Conservation (phyloP, 73 alveolate genomes). For the Diophrys sp. region DNA sequence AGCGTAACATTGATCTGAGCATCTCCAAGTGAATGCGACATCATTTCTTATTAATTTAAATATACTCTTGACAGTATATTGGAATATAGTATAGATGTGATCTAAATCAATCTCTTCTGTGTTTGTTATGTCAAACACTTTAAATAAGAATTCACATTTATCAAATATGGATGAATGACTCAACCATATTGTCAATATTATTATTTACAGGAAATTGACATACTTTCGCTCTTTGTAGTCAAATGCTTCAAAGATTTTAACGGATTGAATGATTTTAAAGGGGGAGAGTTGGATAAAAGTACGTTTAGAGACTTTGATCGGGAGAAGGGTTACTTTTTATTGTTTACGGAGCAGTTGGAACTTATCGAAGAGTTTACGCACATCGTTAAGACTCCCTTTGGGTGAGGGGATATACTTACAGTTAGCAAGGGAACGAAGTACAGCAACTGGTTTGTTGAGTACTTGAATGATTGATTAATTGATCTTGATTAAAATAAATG, state of each 20-base stretch:
- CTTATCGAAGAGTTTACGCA: not conserved
- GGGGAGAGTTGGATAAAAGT: not conserved
- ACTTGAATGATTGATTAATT: too few species aligned
- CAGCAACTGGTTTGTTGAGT: not conserved
- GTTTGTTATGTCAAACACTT: not conserved
- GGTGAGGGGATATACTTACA: too few species aligned
- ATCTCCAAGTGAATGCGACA: too few species aligned
- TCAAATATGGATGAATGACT: not conserved
- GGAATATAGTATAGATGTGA: not conserved
- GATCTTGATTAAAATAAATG: too few species aligned
- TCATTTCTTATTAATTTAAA: too few species aligned
- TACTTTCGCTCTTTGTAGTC: not conserved
- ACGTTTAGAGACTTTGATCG: not conserved
- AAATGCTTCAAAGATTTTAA: not conserved
- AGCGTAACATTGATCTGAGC: too few species aligned
- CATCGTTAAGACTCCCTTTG: not conserved
- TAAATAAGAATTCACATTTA: not conserved
- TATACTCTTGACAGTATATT: not conserved
- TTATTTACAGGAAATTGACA: not conserved
- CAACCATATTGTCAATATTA: not conserved
- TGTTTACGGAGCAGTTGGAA: not conserved
- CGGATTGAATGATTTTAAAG: not conserved
- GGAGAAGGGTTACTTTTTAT: not conserved
- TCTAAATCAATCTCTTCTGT: not conserved
- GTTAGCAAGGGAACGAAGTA: not conserved